Base-by-base conservation (phyloP, 495 filamentous ascomycete species). In the Aspergillus biplanus region DNA sequence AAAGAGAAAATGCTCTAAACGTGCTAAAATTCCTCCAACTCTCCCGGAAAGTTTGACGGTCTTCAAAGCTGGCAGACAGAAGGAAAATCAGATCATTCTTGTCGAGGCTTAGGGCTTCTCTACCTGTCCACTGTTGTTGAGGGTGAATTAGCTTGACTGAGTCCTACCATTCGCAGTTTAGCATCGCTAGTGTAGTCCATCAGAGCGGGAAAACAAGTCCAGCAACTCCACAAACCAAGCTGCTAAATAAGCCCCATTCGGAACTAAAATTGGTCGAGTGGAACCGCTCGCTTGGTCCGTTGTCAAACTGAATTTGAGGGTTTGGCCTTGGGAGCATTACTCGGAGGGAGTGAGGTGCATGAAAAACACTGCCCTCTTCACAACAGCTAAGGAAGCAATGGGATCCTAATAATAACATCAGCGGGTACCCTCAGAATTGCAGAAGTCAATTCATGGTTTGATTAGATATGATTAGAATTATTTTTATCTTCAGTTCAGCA, bases 391-490 rank as follows among this genome's bases (percentile, higher is more conserved):
- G 18, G 31, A 18, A 35, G 21, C 9, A 34, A 35, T 35, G 46
- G 21, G 54, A 61, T 46, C 58, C 44, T 50, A 54, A 54, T 54
- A 33, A 54, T 54, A 54, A 54, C 52, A 50, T 6, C 47, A 50
- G 8, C 21, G 16, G 16, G n/a, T 16, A 16, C n/a, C 47, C 47
- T 7, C 16, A 7, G 13, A 54, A 33, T 32, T 7, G 11, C 13
- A 53, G 32, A 6, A 13, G 13, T 53, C 11, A 32, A 54, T 33
- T 33, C 4, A 12, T 34, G 6, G 27, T 27, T 48, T 33, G 7
- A 16, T 15, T 12, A 56, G 34, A 56, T 56, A 27, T 27, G 27
- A 37, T 56, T 34, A 27, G 27, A 42, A 12, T 16, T 42, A 56
- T 56, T 56, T 56, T 56, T 56, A 56, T 18, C 53, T 18, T 47